These are phyloP conservation scores for Schizosaccharomyces cryophilus DNA, from an alignment of 805 yeast species.

Conservation along the genomic window DNA sequence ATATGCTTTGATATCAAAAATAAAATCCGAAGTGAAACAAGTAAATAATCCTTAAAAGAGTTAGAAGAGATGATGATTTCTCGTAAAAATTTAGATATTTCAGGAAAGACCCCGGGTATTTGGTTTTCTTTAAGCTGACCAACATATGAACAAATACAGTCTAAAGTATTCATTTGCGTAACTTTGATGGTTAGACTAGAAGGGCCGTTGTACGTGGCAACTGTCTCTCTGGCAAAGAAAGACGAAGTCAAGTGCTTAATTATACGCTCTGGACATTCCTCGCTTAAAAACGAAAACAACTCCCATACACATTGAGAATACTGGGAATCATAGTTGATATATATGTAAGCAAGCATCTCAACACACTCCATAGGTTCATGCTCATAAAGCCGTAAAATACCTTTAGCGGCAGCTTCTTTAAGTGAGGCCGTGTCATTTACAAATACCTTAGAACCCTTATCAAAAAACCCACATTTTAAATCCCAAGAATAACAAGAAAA, in stretches of 20 bases:
- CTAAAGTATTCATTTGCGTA: slow-evolving; percentile 3
- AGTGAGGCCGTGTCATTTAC: not conserved
- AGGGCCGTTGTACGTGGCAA: not conserved
- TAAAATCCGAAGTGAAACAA: not conserved
- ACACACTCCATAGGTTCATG: not conserved
- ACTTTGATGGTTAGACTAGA: slow-evolving; percentile 1
- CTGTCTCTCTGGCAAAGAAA: not conserved
- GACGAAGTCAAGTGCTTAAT: not conserved
- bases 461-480: not conserved
- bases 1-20: not conserved
- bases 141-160: slow-evolving; percentile 1
- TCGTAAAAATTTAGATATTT: not conserved
- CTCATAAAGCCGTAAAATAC: slow-evolving; percentile 23
- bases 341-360: not conserved
- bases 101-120: not conserved
- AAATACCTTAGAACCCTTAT: not conserved
- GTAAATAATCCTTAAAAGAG: not conserved
- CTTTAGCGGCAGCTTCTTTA: slow-evolving; percentile 25
- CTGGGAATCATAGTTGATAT: not conserved
- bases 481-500: not conserved
- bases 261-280: not conserved
- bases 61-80: not conserved
- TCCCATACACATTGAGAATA: not conserved
- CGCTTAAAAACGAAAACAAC: not conserved
- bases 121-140: slow-evolving; percentile 2